These are phyloP conservation scores for Pelargonium cotyledonis DNA, from an alignment of 441 rosid genomes.

Conservation along the genomic window DNA sequence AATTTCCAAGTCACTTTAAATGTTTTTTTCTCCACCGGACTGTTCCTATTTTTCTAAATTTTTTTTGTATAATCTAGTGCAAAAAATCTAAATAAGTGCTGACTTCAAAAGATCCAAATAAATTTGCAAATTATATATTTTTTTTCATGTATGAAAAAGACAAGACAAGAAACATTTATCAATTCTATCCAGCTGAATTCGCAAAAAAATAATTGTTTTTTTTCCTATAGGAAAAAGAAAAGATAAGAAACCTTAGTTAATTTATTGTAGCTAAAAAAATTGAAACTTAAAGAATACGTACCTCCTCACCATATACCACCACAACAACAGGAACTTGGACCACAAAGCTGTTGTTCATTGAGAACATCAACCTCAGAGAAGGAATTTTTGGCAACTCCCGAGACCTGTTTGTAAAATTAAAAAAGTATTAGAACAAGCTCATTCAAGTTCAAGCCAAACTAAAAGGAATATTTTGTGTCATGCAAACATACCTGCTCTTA, in stretches of 20 bases:
- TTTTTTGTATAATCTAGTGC: not conserved
- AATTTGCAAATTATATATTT: not conserved
- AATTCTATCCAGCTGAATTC: too few species aligned
- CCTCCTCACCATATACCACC: constrained; percentile 45
- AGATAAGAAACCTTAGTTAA: not conserved
- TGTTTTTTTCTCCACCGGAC: not conserved
- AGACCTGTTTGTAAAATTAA: constrained; percentile 28
- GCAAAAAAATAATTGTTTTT: not conserved
- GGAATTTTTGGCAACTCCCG: constrained; percentile 47
- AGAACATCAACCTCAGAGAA: constrained; percentile 51
- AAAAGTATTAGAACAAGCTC: constrained; percentile 1
- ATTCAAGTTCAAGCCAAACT: not conserved
- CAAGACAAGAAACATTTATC: too few species aligned
- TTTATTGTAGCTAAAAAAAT: not conserved
- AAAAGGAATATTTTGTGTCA: not conserved
- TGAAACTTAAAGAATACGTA: too few species aligned
- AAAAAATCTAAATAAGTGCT: not conserved
- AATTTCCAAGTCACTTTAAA: not conserved
- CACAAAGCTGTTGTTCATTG: constrained; percentile 58
- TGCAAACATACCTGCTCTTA: constrained; percentile 50
- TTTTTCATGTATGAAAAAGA: too few species aligned
- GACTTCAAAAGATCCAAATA: constrained; percentile 1
- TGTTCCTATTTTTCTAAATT: not conserved
- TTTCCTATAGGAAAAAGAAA: not conserved
- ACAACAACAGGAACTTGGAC: constrained; percentile 55